These are phyloP conservation scores for Laguncularia racemosa DNA, from an alignment of 345 rosid genomes.

Conservation along the genomic window DNA sequence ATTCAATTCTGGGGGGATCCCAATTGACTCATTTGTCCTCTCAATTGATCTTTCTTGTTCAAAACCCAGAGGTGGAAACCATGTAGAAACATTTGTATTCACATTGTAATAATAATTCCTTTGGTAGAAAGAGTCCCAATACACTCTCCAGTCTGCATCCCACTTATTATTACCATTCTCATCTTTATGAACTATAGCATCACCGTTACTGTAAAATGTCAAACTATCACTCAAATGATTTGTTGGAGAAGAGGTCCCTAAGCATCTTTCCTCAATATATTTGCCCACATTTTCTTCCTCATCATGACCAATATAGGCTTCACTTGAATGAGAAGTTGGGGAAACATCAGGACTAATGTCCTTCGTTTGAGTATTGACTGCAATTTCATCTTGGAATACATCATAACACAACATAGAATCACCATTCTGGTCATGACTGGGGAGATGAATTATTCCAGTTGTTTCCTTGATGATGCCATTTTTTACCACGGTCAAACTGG, in stretches of 20 bases:
- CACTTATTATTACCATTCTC: slow-evolving; percentile 12
- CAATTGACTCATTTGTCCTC: slow-evolving; percentile 19
- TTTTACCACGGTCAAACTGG: slow-evolving; percentile 11
- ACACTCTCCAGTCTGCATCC: slow-evolving; percentile 51
- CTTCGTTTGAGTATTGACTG: slow-evolving; percentile 8
- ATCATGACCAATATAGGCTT: slow-evolving; percentile 12
- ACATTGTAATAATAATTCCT: slow-evolving; percentile 58
- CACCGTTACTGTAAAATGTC: slow-evolving; percentile 10
- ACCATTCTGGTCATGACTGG: slow-evolving; percentile 7
- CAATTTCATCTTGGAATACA: slow-evolving; percentile 13
- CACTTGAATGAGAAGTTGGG: slow-evolving; percentile 14
- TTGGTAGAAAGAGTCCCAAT: slow-evolving; percentile 67
- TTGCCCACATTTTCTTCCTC: slow-evolving; percentile 17
- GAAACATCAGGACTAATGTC: slow-evolving; percentile 19
- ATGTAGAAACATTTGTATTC: slow-evolving; percentile 56
- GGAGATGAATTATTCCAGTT: slow-evolving; percentile 10
- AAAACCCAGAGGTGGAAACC: slow-evolving; percentile 70
- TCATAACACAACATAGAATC: slow-evolving; percentile 10
- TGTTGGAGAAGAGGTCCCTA: slow-evolving; percentile 9
- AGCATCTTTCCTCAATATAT: slow-evolving; percentile 14
- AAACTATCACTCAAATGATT: slow-evolving; percentile 10
- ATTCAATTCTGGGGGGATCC: slow-evolving; percentile 22
- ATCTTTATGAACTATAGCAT: slow-evolving; percentile 13
- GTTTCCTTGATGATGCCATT: slow-evolving; percentile 9
- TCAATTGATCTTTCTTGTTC: slow-evolving; percentile 32